Conservation (phyloP, 495 filamentous ascomycete species). For the Neurospora africana region DNA sequence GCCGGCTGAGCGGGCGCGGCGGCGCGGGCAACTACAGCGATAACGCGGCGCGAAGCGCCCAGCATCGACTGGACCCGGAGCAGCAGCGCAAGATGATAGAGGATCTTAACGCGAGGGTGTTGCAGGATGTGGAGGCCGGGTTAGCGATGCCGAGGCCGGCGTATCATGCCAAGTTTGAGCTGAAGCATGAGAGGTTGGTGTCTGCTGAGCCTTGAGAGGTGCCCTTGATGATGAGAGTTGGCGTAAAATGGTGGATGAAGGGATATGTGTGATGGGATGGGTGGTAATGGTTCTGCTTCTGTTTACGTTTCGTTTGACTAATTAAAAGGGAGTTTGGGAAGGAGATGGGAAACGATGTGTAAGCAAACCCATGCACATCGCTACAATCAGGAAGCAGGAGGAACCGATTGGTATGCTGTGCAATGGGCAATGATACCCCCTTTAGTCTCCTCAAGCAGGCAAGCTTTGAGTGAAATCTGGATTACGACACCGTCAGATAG, state of each 20-base stretch:
- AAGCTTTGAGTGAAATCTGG: background rate
- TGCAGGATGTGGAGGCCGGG: constrained; percentile 36
- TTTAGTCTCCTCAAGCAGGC: background rate
- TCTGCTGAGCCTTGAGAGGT: background rate
- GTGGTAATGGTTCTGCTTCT: background rate
- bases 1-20: constrained; percentile 35
- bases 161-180: constrained; percentile 17
- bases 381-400: background rate
- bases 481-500: background rate
- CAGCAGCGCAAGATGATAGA: constrained; percentile 21
- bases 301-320: background rate
- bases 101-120: constrained; percentile 26
- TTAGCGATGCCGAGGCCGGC: constrained; percentile 25
- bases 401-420: background rate
- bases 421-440: background rate
- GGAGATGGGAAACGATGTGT: background rate
- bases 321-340: background rate
- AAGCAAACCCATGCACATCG: background rate
- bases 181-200: constrained; percentile 10
- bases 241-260: background rate
- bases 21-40: constrained; percentile 49
- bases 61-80: constrained; percentile 15
- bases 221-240: background rate
- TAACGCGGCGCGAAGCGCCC: constrained; percentile 9
- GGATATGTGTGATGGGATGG: background rate